Percentiles rank a stretch among this genome's conserved stretches.
Conservation (phyloP, 495 filamentous ascomycete genomes). For the Jackrogersella minutella region DNA sequence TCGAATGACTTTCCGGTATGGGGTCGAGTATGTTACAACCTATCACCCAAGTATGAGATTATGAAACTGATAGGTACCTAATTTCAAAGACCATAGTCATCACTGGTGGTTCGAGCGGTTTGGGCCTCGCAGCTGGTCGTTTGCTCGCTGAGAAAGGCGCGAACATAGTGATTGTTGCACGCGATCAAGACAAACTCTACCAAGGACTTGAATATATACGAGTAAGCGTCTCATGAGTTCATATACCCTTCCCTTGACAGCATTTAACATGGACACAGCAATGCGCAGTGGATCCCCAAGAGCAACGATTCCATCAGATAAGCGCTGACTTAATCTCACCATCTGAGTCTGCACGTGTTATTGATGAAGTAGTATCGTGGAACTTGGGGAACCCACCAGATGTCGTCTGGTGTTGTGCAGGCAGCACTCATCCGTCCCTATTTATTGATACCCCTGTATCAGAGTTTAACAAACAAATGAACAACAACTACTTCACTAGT, state of each 20-base stretch:
- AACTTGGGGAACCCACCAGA: slow-evolving; percentile 75
- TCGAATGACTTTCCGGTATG: slow-evolving; percentile 74
- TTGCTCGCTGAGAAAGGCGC: slow-evolving; percentile 79
- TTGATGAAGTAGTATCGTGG: slow-evolving; percentile 74
- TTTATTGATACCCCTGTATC: slow-evolving; percentile 72
- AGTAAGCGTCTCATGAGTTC: slow-evolving; percentile 51
- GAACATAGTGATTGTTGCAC: slow-evolving; percentile 78
- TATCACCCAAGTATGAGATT: neutral
- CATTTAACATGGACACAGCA: neutral
- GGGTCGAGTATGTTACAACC: slow-evolving; percentile 63
- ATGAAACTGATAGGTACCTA: slow-evolving; percentile 49
- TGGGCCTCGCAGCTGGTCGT: slow-evolving; percentile 68
- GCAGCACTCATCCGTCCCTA: slow-evolving; percentile 69
- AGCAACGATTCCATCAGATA: slow-evolving; percentile 1
- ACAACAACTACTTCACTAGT: slow-evolving; percentile 82
- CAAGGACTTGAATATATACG: slow-evolving; percentile 66
- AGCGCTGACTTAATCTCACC: slow-evolving; percentile 50
- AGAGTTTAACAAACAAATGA: slow-evolving; percentile 74
- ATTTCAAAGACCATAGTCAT: slow-evolving; percentile 71
- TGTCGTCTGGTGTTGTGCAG: slow-evolving; percentile 84
- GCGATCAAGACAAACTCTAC: slow-evolving; percentile 70
- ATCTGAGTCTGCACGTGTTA: slow-evolving; percentile 65
- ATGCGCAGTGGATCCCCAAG: neutral
- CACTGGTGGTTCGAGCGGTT: slow-evolving; percentile 85
- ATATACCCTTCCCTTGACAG: neutral